Evolutionary conservation across 1,139 yeast species (phyloP).

Genomic region (Yamadazyma kanchanaburiensis): DNA sequence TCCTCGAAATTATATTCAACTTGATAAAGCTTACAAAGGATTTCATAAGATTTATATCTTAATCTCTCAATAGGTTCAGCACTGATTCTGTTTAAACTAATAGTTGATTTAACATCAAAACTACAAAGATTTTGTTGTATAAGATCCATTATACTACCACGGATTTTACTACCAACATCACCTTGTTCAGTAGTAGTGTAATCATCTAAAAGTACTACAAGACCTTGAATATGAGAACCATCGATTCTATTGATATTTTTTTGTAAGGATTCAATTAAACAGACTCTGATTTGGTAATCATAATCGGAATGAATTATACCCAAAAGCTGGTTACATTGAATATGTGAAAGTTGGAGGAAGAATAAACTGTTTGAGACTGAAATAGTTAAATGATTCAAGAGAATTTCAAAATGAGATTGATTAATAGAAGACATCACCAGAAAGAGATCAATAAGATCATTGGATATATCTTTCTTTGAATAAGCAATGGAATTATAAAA

Average conservation of each 20-base stretch:
- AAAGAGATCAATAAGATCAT: slow-evolving; percentile 14
- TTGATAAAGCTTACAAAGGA: slow-evolving; percentile 1
- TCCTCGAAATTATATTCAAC: not conserved
- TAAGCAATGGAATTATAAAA: slow-evolving; percentile 5
- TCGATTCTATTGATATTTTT: not conserved
- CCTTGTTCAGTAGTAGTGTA: slow-evolving; percentile 70
- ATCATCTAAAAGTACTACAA: slow-evolving; percentile 45
- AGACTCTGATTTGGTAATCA: slow-evolving; percentile 20
- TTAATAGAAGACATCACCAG: no score
- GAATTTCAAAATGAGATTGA: no score
- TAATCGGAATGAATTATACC: no score
- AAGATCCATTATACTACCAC: slow-evolving; percentile 47
- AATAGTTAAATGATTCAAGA: no score
- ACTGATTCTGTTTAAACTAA: slow-evolving; percentile 47
- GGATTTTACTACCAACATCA: slow-evolving; percentile 74
- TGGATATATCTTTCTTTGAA: slow-evolving; percentile 5
- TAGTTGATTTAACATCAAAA: slow-evolving; percentile 1
- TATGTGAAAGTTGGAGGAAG: no score
- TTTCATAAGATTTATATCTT: slow-evolving; percentile 22
- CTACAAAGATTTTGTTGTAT: slow-evolving; percentile 19
- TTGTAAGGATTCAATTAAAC: slow-evolving; percentile 8
- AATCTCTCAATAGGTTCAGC: slow-evolving; percentile 38
- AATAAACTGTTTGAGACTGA: not conserved
- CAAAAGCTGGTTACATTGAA: no score
- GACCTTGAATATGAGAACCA: slow-evolving; percentile 1